phyloP scores from a whole-genome alignment of 2,329 filamentous ascomycete genomes.

The Cordyceps cateniannulata region DNA sequence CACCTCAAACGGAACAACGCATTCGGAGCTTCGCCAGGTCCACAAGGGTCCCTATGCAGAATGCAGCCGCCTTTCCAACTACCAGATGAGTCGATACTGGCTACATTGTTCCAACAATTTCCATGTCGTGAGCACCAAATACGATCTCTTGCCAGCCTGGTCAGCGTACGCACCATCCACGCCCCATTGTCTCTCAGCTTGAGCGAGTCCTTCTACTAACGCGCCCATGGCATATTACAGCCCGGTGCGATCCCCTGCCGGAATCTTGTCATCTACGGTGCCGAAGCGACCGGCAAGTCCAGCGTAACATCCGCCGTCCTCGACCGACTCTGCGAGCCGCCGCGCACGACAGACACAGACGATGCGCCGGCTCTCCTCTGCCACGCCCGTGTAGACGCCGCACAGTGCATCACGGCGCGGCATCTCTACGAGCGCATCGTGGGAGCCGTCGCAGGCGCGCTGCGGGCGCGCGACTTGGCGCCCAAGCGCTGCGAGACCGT shows the following conservation, averaged over 20 bases:
- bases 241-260: constrained; percentile 61
- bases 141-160: constrained; percentile 48
- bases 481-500: constrained; percentile 71
- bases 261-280: constrained; percentile 74
- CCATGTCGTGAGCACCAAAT: constrained; percentile 55
- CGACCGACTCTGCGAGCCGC: constrained; percentile 18
- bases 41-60: background rate
- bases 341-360: constrained; percentile 5
- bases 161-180: constrained; percentile 31
- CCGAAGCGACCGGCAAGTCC: constrained; percentile 82
- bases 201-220: constrained; percentile 1
- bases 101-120: constrained; percentile 40
- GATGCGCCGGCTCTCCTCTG: constrained; percentile 30
- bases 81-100: constrained; percentile 44
- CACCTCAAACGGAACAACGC: background rate
- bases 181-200: background rate
- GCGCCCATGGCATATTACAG: constrained; percentile 30
- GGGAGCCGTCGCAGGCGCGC: constrained; percentile 48
- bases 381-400: constrained; percentile 59
- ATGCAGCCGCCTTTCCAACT: constrained; percentile 42
- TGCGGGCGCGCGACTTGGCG: constrained; percentile 37
- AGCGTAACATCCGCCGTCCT: constrained; percentile 53
- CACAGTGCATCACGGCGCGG: constrained; percentile 71
- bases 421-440: constrained; percentile 71
- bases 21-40: background rate